Evolutionary conservation across 208 protist genomes (phyloP).

Genomic region (Leishmania tarentolae): DNA sequence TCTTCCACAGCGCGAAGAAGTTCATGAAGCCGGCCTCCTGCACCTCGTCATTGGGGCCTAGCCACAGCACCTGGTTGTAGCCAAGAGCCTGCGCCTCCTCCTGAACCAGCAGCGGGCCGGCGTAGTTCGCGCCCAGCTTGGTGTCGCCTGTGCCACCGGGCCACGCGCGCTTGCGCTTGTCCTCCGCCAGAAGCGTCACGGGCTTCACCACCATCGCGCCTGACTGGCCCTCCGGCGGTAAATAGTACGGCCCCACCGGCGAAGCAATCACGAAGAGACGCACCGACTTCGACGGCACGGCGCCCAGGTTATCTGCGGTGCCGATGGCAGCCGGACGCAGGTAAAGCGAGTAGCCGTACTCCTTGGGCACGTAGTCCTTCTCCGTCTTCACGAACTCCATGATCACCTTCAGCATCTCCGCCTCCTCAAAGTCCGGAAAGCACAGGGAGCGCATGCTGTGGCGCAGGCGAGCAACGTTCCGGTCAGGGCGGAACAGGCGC

Average conservation of each 20-base stretch:
- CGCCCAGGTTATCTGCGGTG: constrained; percentile 77
- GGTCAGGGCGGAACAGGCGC: constrained; percentile 96
- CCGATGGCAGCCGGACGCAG: constrained; percentile 97
- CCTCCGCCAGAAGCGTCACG: constrained; percentile 92
- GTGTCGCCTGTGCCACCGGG: constrained; percentile 93
- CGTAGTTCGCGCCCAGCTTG: constrained; percentile 96
- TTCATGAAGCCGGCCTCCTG: constrained; percentile 99
- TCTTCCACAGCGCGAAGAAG: constrained; percentile 94
- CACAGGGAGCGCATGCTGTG: constrained; percentile 84
- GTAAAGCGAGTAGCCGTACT: constrained; percentile 97
- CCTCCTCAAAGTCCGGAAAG: constrained; percentile 92
- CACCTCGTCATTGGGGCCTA: constrained; percentile 91
- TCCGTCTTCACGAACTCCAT: constrained; percentile 95
- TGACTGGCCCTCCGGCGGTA: constrained; percentile 27
- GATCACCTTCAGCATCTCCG: constrained; percentile 91
- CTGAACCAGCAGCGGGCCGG: constrained; percentile 86
- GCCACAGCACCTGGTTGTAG: constrained; percentile 98
- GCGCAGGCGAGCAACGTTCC: constrained; percentile 94
- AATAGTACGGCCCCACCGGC: constrained; percentile 98
- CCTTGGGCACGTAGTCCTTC: constrained; percentile 90
- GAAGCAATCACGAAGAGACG: constrained; percentile 95
- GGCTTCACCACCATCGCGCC: constrained; percentile 74
- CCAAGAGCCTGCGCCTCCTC: constrained; percentile 86
- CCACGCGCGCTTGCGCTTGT: constrained; percentile 92
- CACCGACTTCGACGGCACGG: constrained; percentile 51